Percentiles rank a stretch among this genome's conserved stretches.
These are phyloP conservation scores for Raddia distichophylla DNA, from an alignment of 176 grass and related monocot genomes.

Conservation along the genomic window DNA sequence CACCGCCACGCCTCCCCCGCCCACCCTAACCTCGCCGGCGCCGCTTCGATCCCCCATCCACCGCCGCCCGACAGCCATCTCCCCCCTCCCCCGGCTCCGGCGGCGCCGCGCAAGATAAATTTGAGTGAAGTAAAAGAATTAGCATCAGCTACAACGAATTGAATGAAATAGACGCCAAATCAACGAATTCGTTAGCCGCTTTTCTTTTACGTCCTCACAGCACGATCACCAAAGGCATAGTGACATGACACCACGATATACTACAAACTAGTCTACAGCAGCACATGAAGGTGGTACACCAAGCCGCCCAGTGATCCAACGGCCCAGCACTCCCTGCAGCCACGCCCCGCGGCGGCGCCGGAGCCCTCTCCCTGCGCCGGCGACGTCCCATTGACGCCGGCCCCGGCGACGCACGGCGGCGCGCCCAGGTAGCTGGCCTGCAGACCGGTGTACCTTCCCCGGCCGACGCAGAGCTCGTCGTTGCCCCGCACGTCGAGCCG, in stretches of 20 bases:
- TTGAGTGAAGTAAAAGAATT: too few species aligned
- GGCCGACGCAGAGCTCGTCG: slow-evolving; percentile 62
- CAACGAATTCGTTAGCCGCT: too few species aligned
- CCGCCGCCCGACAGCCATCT: too few species aligned
- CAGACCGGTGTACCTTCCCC: slow-evolving; percentile 31
- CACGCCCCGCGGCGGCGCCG: neutral
- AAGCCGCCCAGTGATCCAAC: neutral
- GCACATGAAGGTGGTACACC: slow-evolving; percentile 4
- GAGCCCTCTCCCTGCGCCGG: neutral
- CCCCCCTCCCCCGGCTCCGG: too few species aligned
- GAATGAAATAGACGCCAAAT: too few species aligned
- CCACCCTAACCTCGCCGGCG: too few species aligned
- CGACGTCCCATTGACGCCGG: neutral
- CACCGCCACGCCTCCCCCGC: too few species aligned
- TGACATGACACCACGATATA: neutral
- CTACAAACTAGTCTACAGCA: neutral
- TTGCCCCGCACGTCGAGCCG: slow-evolving; percentile 81
- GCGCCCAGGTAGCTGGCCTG: slow-evolving; percentile 49
- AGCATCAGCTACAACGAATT: too few species aligned
- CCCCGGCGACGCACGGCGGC: slow-evolving; percentile 50
- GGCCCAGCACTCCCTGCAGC: neutral
- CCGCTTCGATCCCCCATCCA: too few species aligned
- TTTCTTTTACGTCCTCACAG: too few species aligned
- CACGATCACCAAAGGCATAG: too few species aligned
- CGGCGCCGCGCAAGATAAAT: too few species aligned